These are phyloP conservation scores for Ophiostoma piceae DNA, from an alignment of 2,329 filamentous ascomycete genomes.

Conservation along the genomic window DNA sequence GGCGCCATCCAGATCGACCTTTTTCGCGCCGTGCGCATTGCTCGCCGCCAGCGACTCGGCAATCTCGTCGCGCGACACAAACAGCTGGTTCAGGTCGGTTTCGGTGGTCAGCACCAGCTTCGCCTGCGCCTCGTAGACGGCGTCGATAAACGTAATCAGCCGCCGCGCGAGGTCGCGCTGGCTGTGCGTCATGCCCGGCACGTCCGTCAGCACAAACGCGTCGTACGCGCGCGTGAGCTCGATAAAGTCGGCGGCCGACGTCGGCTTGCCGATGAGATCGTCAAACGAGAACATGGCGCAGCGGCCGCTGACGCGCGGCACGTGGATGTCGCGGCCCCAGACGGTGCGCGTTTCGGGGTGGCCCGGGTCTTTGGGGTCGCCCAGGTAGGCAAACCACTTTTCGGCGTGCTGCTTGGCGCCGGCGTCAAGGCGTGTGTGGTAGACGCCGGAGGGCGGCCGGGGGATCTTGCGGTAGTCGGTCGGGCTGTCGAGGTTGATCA, in stretches of 20 bases:
- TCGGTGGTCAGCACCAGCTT: conserved; percentile 91
- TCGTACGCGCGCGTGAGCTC: conserved; percentile 88
- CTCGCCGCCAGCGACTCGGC: conserved; percentile 46
- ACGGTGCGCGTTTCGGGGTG: conserved; percentile 75
- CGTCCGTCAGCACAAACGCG: conserved; percentile 83
- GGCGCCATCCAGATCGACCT: conserved; percentile 63
- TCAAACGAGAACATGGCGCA: conserved; percentile 90
- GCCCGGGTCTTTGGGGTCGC: conserved; percentile 72
- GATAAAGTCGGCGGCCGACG: conserved; percentile 89
- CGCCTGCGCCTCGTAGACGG: conserved; percentile 86
- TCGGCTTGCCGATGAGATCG: conserved; percentile 82
- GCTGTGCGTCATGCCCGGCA: conserved; percentile 84
- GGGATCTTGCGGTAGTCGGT: conserved; percentile 98
- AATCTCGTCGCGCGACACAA: conserved; percentile 68
- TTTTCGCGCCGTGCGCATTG: too few relatives aligned
- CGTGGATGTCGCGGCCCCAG: conserved; percentile 85
- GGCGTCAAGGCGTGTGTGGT: conserved; percentile 79
- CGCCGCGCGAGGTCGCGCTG: conserved; percentile 82
- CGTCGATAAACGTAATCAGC: conserved; percentile 97
- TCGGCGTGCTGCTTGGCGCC: conserved; percentile 76
- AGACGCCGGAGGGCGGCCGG: conserved; percentile 85
- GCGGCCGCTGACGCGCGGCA: conserved; percentile 80
- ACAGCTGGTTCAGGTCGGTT: conserved; percentile 78
- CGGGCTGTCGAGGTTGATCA: conserved; percentile 89
- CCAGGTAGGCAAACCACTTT: conserved; percentile 93